phyloP scores from a whole-genome alignment of 2,329 filamentous ascomycete genomes.

The Albophoma yamanashiensis region DNA sequence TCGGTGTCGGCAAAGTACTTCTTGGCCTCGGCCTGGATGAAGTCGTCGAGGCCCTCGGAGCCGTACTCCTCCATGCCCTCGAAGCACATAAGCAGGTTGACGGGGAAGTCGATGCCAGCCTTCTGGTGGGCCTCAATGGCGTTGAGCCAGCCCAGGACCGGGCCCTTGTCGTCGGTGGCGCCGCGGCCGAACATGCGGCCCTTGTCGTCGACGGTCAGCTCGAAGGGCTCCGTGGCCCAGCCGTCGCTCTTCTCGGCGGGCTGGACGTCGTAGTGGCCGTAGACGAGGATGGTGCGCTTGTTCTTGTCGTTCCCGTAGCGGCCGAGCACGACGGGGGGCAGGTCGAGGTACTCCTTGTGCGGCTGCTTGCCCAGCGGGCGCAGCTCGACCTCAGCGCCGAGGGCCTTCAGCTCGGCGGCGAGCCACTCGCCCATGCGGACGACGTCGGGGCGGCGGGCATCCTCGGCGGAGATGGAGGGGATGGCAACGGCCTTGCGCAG shows the following conservation, averaged over 20 bases:
- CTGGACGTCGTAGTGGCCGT: slow-evolving; percentile 98
- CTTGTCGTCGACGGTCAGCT: slow-evolving; percentile 76
- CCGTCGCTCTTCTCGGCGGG: slow-evolving; percentile 88
- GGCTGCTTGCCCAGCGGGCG: slow-evolving; percentile 85
- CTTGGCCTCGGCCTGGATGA: slow-evolving; percentile 84
- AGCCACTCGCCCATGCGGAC: slow-evolving; percentile 95
- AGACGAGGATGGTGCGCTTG: slow-evolving; percentile 92
- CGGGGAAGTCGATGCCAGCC: slow-evolving; percentile 86
- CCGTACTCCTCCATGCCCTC: slow-evolving; percentile 99
- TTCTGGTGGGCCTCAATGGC: slow-evolving; percentile 97
- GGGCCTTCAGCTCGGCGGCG: slow-evolving; percentile 65
- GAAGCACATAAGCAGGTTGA: slow-evolving; percentile 98
- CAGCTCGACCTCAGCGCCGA: slow-evolving; percentile 82
- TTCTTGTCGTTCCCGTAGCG: slow-evolving; percentile 86
- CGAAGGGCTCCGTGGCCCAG: slow-evolving; percentile 92
- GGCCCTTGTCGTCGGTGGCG: slow-evolving; percentile 95
- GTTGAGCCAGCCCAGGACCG: slow-evolving; percentile 94
- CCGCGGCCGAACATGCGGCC: slow-evolving; percentile 94
- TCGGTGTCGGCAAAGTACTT: slow-evolving; percentile 93
- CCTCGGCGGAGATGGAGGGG: slow-evolving; percentile 88
- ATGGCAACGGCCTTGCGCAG: slow-evolving; percentile 90
- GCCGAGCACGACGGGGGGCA: slow-evolving; percentile 85
- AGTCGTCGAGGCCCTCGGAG: slow-evolving; percentile 89
- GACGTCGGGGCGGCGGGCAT: slow-evolving; percentile 80
- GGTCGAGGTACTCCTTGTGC: slow-evolving; percentile 77